Conservation (phyloP, 495 filamentous ascomycete genomes). For the Penicillium verhagenii region DNA sequence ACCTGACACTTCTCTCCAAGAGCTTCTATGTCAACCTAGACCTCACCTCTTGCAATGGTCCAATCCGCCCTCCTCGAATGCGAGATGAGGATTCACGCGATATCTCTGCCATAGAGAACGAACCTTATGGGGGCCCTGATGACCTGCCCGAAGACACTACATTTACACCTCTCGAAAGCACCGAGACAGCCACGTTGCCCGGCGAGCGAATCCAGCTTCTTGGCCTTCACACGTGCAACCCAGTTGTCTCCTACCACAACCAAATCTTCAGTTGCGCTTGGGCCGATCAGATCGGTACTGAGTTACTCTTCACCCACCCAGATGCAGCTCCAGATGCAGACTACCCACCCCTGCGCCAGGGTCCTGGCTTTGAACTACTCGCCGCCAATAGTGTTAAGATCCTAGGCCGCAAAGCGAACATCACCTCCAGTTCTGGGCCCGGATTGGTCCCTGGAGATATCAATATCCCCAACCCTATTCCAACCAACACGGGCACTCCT, state of each 20-base stretch:
- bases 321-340: constrained; percentile 30
- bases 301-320: constrained; percentile 65
- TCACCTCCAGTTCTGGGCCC: constrained; percentile 31
- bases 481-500: background rate
- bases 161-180: constrained; percentile 21
- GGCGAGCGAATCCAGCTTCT: constrained; percentile 69
- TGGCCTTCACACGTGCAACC: constrained; percentile 69
- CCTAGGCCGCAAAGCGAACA: constrained; percentile 41
- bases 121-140: constrained; percentile 10
- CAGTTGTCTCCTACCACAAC: constrained; percentile 71
- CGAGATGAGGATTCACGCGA: constrained; percentile 22
- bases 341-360: constrained; percentile 36
- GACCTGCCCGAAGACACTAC: constrained; percentile 9
- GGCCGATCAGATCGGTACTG: constrained; percentile 76
- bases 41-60: constrained; percentile 45
- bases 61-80: constrained; percentile 34
- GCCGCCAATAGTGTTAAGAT: constrained; percentile 57
- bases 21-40: constrained; percentile 57
- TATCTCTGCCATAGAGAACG: constrained; percentile 4
- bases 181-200: constrained; percentile 23
- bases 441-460: constrained; percentile 5
- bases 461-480: background rate
- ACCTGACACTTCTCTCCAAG: constrained; percentile 27
- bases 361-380: constrained; percentile 58
- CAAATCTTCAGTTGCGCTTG: constrained; percentile 74